Evolutionary conservation across 495 filamentous ascomycete species (phyloP), one percentile per base, ranked within the genome.

Genomic region (Neurospora cerealis): DNA sequence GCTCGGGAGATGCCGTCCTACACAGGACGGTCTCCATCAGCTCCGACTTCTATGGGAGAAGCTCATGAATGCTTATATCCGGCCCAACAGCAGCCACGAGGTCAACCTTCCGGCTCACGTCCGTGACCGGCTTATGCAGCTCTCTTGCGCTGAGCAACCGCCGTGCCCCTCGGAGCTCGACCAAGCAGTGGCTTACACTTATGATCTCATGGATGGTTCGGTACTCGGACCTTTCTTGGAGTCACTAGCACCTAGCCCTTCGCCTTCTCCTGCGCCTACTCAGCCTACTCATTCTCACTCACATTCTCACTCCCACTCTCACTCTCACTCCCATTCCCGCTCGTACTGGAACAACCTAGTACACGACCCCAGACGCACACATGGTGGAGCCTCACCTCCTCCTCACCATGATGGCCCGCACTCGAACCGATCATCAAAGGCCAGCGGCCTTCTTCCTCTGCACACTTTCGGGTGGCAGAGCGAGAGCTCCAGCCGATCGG

Each of bases 131-230:
- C 85, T 99, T 38, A 84, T 99, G 19, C 86, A 85, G 15, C 85
- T 93, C 69, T 85, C 89, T 8, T 86, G 87, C 42, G 81, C 84
- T 11, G 79, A 85, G n/a, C 83, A 84, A 4, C 93, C 96, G 7
- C 96, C 96, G 0, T 80, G 86, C 28, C 96, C 96, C 5, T 87
- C 91, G 69, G 88, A 89, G 40, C 86, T 99, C 34, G 93, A 96
- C 77, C 86, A 91, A n/a, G 96, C 96, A n/a, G 93, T 96, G 21
- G 87, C 90, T 73, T 95, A 96, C 71, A 92, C 97, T 19, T 93
- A 94, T 80, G 95, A 98, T 73, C 83, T 99, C 74, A 98, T 99
- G 93, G 95, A 98, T 78, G 96, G 98, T 77, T 97, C 93, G 4
- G 93, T 98, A 4, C 85, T 96, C 39, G 90, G 93, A 1, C 92